These are phyloP conservation scores for Chenopodium berlandieri DNA, from an alignment of 148 eudicot species.

Conservation along the genomic window DNA sequence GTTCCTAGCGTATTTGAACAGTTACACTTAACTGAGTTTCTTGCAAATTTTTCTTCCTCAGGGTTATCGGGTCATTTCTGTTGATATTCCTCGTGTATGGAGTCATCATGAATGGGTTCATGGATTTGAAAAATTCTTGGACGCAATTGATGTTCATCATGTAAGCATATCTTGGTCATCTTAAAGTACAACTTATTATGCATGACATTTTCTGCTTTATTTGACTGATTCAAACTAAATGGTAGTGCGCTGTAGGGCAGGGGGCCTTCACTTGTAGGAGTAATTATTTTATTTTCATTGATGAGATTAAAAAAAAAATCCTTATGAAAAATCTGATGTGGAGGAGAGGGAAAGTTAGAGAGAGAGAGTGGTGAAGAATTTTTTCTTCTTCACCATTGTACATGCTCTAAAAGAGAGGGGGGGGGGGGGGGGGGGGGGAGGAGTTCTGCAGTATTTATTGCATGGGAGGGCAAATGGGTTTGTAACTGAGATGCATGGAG, in stretches of 20 bases:
- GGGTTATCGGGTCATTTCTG: slow-evolving; percentile 94
- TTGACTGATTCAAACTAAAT: background rate
- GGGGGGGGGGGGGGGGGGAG: too few species aligned
- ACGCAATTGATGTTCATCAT: slow-evolving; percentile 89
- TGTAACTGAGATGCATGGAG: background rate
- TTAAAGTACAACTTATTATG: slow-evolving; percentile 1
- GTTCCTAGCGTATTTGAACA: background rate
- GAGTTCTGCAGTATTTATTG: background rate
- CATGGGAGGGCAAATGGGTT: background rate
- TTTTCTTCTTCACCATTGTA: too few species aligned
- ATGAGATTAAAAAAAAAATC: too few species aligned
- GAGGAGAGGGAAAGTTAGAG: too few species aligned
- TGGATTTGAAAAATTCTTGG: slow-evolving; percentile 94
- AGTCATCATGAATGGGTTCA: slow-evolving; percentile 93
- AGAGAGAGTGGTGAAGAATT: too few species aligned
- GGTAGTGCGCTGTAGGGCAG: background rate
- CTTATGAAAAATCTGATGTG: too few species aligned
- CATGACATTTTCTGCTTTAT: background rate
- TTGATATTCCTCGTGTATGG: slow-evolving; percentile 97
- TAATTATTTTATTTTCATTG: background rate
- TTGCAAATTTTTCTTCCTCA: slow-evolving; percentile 31
- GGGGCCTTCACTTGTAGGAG: background rate
- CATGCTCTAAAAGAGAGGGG: too few species aligned
- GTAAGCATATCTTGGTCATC: slow-evolving; percentile 48
- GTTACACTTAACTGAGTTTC: background rate